A percentile compares a stretch with the other conserved stretches of the same genome.
phyloP scores from a whole-genome alignment of 805 yeast genomes.

The Candida sithepensis region DNA sequence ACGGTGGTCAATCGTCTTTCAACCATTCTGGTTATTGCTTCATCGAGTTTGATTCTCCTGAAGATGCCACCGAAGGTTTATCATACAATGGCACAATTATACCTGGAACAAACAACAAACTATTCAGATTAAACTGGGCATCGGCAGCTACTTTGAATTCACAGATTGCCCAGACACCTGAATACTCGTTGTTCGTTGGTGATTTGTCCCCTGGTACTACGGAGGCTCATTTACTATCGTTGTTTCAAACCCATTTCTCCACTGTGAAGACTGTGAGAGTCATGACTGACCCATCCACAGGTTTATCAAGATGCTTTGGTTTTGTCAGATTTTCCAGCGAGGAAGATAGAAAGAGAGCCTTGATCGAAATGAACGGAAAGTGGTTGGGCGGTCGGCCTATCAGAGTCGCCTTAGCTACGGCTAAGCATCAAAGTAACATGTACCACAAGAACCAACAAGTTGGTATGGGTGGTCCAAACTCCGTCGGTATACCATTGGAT shows the following conservation, averaged over 20 bases:
- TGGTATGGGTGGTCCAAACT: slow-evolving; percentile 11
- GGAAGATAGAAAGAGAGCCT: slow-evolving; percentile 62
- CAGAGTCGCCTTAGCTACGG: slow-evolving; percentile 77
- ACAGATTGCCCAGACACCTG: slow-evolving; percentile 70
- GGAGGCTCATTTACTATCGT: slow-evolving; percentile 70
- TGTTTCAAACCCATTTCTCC: slow-evolving; percentile 63
- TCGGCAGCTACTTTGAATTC: slow-evolving; percentile 73
- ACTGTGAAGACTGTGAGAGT: slow-evolving; percentile 78
- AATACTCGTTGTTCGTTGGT: slow-evolving; percentile 77
- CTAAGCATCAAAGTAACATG: slow-evolving; percentile 44
- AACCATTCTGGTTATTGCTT: slow-evolving; percentile 66
- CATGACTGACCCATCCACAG: slow-evolving; percentile 81
- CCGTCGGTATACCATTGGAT: slow-evolving; percentile 17
- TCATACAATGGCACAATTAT: slow-evolving; percentile 61
- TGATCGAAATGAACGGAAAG: slow-evolving; percentile 72
- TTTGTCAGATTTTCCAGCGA: slow-evolving; percentile 74
- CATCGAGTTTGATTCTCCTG: slow-evolving; percentile 65
- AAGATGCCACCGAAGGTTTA: slow-evolving; percentile 67
- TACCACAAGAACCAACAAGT: slow-evolving; percentile 15
- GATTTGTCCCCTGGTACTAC: slow-evolving; percentile 76
- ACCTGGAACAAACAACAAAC: slow-evolving; percentile 56
- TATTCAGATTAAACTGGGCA: slow-evolving; percentile 80
- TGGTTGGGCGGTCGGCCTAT: slow-evolving; percentile 78
- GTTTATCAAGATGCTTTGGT: slow-evolving; percentile 76
- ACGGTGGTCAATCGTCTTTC: slow-evolving; percentile 23